Conservation (phyloP, 2,329 filamentous ascomycete genomes). For the Phaeosphaeriaceae sp. region DNA sequence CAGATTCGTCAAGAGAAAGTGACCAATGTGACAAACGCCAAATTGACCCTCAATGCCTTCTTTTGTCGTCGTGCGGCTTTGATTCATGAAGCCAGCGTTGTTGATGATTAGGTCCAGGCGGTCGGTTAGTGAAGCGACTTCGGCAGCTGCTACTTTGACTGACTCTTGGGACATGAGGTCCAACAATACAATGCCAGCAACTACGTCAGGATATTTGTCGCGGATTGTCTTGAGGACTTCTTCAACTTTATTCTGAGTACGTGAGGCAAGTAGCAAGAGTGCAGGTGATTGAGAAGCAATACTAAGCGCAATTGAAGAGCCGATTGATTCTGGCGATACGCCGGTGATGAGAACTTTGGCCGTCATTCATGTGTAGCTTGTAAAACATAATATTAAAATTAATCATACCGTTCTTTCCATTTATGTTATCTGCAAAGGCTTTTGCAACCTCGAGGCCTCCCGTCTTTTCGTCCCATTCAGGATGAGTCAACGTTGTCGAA, state of each 20-base stretch:
- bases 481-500: slow-evolving; percentile 40
- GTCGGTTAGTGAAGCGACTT: slow-evolving; percentile 30
- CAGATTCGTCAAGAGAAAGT: slow-evolving; percentile 54
- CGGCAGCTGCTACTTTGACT: slow-evolving; percentile 44
- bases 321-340: slow-evolving; percentile 38
- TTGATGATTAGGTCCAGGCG: slow-evolving; percentile 54
- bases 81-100: slow-evolving; percentile 52
- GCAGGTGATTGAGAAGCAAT: slow-evolving; percentile 36
- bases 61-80: slow-evolving; percentile 36
- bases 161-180: slow-evolving; percentile 50
- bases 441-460: slow-evolving; percentile 41
- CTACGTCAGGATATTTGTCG: slow-evolving; percentile 34
- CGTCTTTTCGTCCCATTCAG: slow-evolving; percentile 40
- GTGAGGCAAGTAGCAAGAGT: slow-evolving; percentile 48
- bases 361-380: slow-evolving; percentile 7
- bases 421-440: slow-evolving; percentile 35
- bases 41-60: slow-evolving; percentile 58
- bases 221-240: slow-evolving; percentile 47
- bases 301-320: slow-evolving; percentile 34
- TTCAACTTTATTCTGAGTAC: slow-evolving; percentile 52
- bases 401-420: slow-evolving; percentile 32
- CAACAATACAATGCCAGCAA: slow-evolving; percentile 31
- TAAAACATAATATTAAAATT: background rate
- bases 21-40: slow-evolving; percentile 57
- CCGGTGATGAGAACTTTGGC: slow-evolving; percentile 48